Base-by-base conservation (phyloP, 352 stramenopile species). In the Pythium chondricola region DNA sequence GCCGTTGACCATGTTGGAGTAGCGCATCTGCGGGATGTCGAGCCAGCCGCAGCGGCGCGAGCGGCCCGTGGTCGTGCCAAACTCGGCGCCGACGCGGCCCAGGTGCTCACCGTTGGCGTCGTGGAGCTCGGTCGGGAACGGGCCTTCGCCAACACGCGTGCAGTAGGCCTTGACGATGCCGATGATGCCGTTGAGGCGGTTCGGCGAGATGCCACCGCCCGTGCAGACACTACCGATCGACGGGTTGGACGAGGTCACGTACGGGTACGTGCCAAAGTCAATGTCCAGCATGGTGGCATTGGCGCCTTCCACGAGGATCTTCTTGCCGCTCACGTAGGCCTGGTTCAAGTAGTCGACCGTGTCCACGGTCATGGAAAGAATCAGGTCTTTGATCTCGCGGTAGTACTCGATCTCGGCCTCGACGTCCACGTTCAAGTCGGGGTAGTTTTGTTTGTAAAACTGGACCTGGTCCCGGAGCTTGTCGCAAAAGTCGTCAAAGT, bases 261-360 rank as follows among this genome's bases (percentile, higher is more conserved):
- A 99, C 32, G 96, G 97, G 78, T 99, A 99, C 41, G 97, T 99
- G 46, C 97, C 97, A 64, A 99, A 99, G 75, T 99, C 97, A 74
- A 99, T 98, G 75, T 99, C 97, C 35, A 99, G 79, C 96, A 99
- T 99, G 20, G 95, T 98, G 5, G 97, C 97, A 72, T 99, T 99
- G 25, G 96, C 96, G 42, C 97, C 97, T 63, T 99, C 97, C 2
- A 99, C 93, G 22, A 99, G 66, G 55, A 99, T 98, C 52, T 86
- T 94, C 77, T 99, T 98, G 52, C 95, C 96, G 14, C 78, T 66
- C 32, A 93, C 82, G 73, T 98, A 98, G 33, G 95, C 82, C 50
- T 97, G 75, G 82, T 99, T 99, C 39, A 97, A 86, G 58, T 97
- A 97, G 43, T 90, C 76, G 50, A 99, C 96, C 17, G 96, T 98